phyloP scores from a whole-genome alignment of 2,329 filamentous ascomycete genomes.

The Hypoxylon sp. region DNA sequence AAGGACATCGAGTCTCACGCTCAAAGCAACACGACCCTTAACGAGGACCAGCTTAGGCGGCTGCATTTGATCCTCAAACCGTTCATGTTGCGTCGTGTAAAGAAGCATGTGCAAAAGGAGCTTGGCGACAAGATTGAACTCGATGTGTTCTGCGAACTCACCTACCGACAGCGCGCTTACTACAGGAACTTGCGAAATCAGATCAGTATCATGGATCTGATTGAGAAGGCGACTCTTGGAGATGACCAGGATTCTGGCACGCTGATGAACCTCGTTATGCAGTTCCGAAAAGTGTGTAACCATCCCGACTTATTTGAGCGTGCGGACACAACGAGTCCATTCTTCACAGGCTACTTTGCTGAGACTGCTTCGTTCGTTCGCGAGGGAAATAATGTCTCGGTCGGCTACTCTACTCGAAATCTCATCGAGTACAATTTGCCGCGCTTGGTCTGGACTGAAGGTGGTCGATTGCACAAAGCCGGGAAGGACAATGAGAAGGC shows the following conservation, averaged over 20 bases:
- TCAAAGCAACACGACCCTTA: constrained; percentile 99
- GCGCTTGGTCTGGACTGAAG: constrained; percentile 83
- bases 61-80: constrained; percentile 99
- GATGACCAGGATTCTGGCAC: constrained; percentile 96
- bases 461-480: constrained; percentile 80
- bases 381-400: constrained; percentile 83
- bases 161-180: constrained; percentile 93
- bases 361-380: constrained; percentile 96
- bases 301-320: constrained; percentile 97
- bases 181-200: constrained; percentile 95
- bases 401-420: constrained; percentile 90
- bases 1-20: constrained; percentile 98
- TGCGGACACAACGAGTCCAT: constrained; percentile 89
- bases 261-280: constrained; percentile 99
- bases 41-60: constrained; percentile 96
- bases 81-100: constrained; percentile 99
- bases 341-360: constrained; percentile 87
- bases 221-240: constrained; percentile 95
- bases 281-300: constrained; percentile 99
- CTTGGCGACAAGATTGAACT: constrained; percentile 98
- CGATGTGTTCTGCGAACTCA: constrained; percentile 96
- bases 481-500: constrained; percentile 80
- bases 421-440: constrained; percentile 88
- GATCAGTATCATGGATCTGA: constrained; percentile 98
- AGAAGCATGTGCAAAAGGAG: constrained; percentile 99